A percentile compares a stretch with the other conserved stretches of the same genome.
These are phyloP conservation scores for Nadsonia commutata DNA, from an alignment of 1,139 yeast genomes.

Conservation along the genomic window DNA sequence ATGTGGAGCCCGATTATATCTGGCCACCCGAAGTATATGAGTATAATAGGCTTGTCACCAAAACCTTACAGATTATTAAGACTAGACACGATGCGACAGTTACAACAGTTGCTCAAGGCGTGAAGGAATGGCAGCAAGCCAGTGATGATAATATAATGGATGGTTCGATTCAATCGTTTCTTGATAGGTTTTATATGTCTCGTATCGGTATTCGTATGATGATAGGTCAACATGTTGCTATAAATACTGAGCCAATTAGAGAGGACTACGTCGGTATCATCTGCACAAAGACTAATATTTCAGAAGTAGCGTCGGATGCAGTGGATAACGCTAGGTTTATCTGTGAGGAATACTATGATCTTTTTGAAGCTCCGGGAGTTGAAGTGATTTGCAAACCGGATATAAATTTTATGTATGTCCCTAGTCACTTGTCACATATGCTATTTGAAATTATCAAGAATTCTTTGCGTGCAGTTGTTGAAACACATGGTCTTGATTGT, in stretches of 20 bases:
- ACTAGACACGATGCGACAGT: conserved; percentile 87
- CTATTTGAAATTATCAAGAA: conserved; percentile 73
- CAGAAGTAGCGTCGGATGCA: conserved; percentile 70
- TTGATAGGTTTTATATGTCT: conserved; percentile 75
- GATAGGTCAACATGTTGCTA: conserved; percentile 77
- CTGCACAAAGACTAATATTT: conserved; percentile 65
- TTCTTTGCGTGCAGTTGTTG: conserved; percentile 74
- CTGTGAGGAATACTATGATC: conserved; percentile 76
- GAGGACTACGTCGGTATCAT: conserved; percentile 70
- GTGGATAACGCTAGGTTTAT: conserved; percentile 77
- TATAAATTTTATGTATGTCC: conserved; percentile 71
- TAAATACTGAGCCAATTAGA: conserved; percentile 46
- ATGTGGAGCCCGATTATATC: conserved; percentile 20
- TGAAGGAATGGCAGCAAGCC: conserved; percentile 64
- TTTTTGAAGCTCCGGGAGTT: conserved; percentile 70
- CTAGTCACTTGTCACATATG: conserved; percentile 84
- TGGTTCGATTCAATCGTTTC: conserved; percentile 59
- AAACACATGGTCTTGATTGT: conserved; percentile 43
- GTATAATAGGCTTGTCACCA: conserved; percentile 54
- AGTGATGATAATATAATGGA: conserved; percentile 19
- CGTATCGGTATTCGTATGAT: conserved; percentile 82
- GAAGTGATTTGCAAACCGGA: conserved; percentile 59
- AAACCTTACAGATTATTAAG: conserved; percentile 56
- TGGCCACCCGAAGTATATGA: conserved; percentile 70
- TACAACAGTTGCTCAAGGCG: conserved; percentile 86